Evolutionary conservation across 2,329 filamentous ascomycete species (phyloP).

Genomic region (Colletotrichum truncatum): DNA sequence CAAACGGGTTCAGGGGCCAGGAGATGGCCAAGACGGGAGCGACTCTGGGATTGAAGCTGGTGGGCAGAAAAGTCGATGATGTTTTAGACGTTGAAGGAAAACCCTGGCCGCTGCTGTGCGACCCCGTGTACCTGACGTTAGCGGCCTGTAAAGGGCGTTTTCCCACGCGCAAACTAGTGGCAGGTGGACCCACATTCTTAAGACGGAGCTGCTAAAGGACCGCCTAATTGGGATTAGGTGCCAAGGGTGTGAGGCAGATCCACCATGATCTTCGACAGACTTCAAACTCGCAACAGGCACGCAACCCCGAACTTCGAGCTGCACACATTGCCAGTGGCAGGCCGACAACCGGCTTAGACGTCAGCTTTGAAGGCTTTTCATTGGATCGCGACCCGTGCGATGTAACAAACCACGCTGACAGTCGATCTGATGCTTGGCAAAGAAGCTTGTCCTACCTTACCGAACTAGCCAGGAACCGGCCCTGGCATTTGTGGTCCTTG

Average conservation of each 20-base stretch:
- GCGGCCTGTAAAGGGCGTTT: not conserved
- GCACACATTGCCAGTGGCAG: not conserved
- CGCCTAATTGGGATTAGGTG: slow-evolving; percentile 18
- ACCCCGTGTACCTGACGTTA: slow-evolving; percentile 6
- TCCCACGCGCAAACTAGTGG: not conserved
- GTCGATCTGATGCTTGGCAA: slow-evolving; percentile 26
- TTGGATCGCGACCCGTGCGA: not conserved
- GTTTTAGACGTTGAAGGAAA: slow-evolving; percentile 1
- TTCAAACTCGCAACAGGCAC: slow-evolving; percentile 29
- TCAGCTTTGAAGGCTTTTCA: not conserved
- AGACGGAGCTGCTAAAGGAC: not conserved
- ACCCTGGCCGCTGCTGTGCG: not conserved
- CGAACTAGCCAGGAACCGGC: slow-evolving; percentile 10
- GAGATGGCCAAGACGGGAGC: slow-evolving; percentile 16
- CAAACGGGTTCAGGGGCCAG: slow-evolving; percentile 1
- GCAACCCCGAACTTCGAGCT: not conserved
- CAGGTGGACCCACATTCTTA: not conserved
- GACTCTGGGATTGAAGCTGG: slow-evolving; percentile 10
- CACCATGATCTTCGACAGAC: slow-evolving; percentile 30
- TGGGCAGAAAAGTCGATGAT: not conserved
- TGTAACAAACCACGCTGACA: slow-evolving; percentile 4
- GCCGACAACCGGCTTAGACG: too few relatives aligned
- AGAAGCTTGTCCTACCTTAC: slow-evolving; percentile 28
- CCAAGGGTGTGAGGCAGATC: slow-evolving; percentile 28
- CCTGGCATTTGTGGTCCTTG: not conserved